Evolutionary conservation across 768 basidiomycete species (phyloP).

Genomic region (Wakefieldia striispora): DNA sequence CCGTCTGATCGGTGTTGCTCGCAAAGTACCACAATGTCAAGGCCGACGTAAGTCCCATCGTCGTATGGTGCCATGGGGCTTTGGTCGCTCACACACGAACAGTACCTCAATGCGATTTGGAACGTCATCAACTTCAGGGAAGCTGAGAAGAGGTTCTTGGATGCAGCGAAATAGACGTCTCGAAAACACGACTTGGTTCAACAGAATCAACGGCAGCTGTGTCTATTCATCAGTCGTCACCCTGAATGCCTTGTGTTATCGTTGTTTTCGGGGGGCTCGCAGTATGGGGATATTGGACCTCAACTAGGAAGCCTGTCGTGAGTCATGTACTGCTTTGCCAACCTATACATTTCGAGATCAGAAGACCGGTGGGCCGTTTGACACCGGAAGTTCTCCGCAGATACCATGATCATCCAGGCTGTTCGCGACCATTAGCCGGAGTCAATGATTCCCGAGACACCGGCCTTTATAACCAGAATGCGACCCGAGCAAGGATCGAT

Average conservation of each 20-base stretch:
- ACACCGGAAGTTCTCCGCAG: too few relatives aligned
- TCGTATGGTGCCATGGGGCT: background rate
- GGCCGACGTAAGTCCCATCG: constrained; percentile 66
- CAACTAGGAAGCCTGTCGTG: background rate
- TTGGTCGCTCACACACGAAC: constrained; percentile 6
- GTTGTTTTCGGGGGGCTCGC: background rate
- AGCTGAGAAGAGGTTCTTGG: constrained; percentile 61
- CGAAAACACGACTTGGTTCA: background rate
- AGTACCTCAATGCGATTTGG: constrained; percentile 97
- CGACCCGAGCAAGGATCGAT: too few relatives aligned
- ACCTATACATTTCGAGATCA: background rate
- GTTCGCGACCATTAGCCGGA: too few relatives aligned
- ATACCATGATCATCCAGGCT: too few relatives aligned
- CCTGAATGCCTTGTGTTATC: background rate
- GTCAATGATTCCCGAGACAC: too few relatives aligned
- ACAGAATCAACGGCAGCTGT: background rate
- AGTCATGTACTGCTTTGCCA: background rate
- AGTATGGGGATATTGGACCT: background rate
- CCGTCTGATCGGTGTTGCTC: constrained; percentile 18
- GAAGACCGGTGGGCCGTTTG: too few relatives aligned
- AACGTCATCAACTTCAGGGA: constrained; percentile 95
- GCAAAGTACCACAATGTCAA: constrained; percentile 88
- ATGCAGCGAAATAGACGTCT: constrained; percentile 33
- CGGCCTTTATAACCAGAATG: too few relatives aligned
- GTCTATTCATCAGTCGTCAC: background rate